Conservation (phyloP, 768 basidiomycete species). For the Panaeolus papilionaceus region DNA sequence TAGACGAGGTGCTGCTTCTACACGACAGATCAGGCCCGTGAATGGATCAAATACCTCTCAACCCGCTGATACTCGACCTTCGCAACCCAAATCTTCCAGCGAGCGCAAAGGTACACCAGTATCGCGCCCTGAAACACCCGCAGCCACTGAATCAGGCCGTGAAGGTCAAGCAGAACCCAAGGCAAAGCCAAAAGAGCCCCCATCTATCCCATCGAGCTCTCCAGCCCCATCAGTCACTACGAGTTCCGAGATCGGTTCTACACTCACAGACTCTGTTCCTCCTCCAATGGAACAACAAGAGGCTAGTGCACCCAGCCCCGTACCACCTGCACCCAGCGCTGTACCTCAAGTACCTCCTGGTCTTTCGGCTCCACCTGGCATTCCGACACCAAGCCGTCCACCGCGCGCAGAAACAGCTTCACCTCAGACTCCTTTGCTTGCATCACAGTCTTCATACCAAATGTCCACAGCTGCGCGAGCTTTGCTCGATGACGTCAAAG, state of each 20-base stretch:
- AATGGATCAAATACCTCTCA: neutral
- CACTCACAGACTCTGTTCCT: conserved; percentile 49
- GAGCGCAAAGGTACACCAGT: neutral
- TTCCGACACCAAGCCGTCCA: conserved; percentile 59
- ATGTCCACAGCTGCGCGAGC: conserved; percentile 88
- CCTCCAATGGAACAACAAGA: conserved; percentile 27
- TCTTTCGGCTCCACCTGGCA: conserved; percentile 66
- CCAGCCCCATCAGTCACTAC: conserved; percentile 57
- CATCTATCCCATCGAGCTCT: conserved; percentile 34
- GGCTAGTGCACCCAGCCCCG: conserved; percentile 39
- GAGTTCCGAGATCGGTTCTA: conserved; percentile 57
- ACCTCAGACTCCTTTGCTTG: conserved; percentile 55
- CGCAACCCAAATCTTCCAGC: neutral
- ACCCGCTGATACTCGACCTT: neutral
- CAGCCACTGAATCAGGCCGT: neutral
- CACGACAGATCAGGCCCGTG: conserved; percentile 8
- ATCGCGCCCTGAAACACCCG: conserved; percentile 6
- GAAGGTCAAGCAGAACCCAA: neutral
- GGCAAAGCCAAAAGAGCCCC: neutral
- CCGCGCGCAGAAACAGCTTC: conserved; percentile 55
- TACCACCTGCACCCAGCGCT: conserved; percentile 54
- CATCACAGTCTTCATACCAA: conserved; percentile 76
- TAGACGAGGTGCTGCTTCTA: neutral
- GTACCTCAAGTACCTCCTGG: conserved; percentile 52
- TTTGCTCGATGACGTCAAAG: conserved; percentile 83